A percentile compares a stretch with the other conserved stretches of the same genome.
These are phyloP conservation scores for Colletotrichum shisoi DNA, from an alignment of 2,329 filamentous ascomycete genomes.

Conservation along the genomic window DNA sequence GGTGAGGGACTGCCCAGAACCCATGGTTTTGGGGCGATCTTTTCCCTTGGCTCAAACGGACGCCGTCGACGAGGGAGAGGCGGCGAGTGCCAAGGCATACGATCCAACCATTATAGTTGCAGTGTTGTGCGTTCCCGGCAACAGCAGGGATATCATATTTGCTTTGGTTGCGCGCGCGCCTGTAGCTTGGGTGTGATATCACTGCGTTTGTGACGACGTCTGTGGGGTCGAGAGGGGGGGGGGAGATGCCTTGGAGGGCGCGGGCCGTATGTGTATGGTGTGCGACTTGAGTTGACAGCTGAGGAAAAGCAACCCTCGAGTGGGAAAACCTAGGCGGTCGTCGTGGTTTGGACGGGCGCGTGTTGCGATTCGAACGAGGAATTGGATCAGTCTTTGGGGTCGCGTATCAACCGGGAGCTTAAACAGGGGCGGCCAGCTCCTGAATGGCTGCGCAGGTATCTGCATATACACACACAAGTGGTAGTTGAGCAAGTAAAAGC, in stretches of 20 bases:
- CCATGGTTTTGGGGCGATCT: conserved; percentile 14
- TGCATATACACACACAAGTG: too few species aligned
- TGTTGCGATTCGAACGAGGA: conserved; percentile 12
- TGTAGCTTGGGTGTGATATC: conserved; percentile 23
- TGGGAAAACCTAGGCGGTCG: background rate
- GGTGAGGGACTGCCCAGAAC: background rate
- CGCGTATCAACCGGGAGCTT: conserved; percentile 7
- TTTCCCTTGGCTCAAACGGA: conserved; percentile 30
- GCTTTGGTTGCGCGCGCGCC: conserved; percentile 5
- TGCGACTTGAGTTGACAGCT: conserved; percentile 1
- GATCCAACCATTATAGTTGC: conserved; percentile 5
- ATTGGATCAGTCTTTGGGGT: conserved; percentile 5
- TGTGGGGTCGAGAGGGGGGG: background rate
- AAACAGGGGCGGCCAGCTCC: background rate
- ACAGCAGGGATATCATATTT: conserved; percentile 20
- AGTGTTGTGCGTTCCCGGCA: background rate
- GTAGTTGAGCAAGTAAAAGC: too few species aligned
- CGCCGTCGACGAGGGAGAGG: background rate
- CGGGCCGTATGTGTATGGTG: background rate
- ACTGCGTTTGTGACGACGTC: conserved; percentile 8
- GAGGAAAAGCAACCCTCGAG: background rate
- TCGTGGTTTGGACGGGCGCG: conserved; percentile 1
- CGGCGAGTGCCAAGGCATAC: conserved; percentile 9
- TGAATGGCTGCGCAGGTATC: background rate
- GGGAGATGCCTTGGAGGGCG: background rate